Evolutionary conservation across 164 flowering plant genomes (phyloP), one percentile per base, ranked within the genome.

Genomic region (Sedum album): DNA sequence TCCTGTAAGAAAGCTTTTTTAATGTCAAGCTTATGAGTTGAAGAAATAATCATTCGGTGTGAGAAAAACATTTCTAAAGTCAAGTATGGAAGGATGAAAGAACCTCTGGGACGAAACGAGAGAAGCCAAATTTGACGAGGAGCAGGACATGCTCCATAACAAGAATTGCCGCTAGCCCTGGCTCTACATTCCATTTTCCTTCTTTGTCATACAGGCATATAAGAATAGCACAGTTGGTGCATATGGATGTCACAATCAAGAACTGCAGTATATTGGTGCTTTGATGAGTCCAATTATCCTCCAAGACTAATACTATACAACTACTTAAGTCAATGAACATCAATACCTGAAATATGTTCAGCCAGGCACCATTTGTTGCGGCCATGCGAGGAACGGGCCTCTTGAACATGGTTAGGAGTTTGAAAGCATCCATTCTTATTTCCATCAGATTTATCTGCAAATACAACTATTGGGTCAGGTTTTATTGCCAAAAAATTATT

Each of bases 341-440:
- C 5, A 18, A 31, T 69, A 91, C 98, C 93, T 89, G 98, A 79
- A 89, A 93, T 73, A 91, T 89, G 80, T 93, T 87, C 11, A 85
- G 73, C 98, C 98, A 93, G 65, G 98, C 97, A 72, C 97, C 98
- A 73, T 91, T 87, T 44, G 95, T 88, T 23, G 90, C 84, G 66
- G 87, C 85, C 65, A 83, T 81, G 71, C 91, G 93, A 68, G 98
- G 98, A 71, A 82, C 71, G 15, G 98, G 98, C 73, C 98, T 79
- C 75, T 73, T 88, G 51, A 85, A 76, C 82, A 89, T 86, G 38
- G 70, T 79, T 35, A 93, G 90, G 72, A 93, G 80, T 79, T 93
- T 91, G 60, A 93, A 69, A 60, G 98, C 96, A 81, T 93, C 97
- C 36, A 91, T 74, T 76, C 96, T 89, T 35, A 93, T 89, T 75